Conservation (phyloP, 257 asterid species). For the Forsythia suspensa region DNA sequence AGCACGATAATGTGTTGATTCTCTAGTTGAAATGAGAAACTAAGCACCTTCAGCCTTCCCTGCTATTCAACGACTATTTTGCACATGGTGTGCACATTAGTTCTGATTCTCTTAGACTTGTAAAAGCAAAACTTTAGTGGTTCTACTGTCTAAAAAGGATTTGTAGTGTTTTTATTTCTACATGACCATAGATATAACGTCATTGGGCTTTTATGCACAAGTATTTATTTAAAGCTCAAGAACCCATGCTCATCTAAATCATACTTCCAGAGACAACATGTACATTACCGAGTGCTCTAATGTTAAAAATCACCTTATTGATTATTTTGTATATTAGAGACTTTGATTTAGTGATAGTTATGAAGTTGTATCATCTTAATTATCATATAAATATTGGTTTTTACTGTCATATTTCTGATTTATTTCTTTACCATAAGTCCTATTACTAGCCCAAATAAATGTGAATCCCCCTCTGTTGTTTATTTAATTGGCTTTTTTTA, state of each 20-base stretch:
- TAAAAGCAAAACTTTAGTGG: not conserved
- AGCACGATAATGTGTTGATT: not conserved
- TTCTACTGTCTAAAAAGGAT: not conserved
- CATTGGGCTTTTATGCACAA: not conserved
- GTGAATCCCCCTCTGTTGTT: not conserved
- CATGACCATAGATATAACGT: not conserved
- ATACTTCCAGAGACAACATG: not conserved
- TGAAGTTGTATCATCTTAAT: not conserved
- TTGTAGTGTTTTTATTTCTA: not conserved
- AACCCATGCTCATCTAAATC: not conserved
- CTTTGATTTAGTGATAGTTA: not conserved
- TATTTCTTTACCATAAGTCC: not conserved
- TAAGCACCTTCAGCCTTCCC: not conserved
- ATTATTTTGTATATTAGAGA: not conserved
- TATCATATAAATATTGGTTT: not conserved
- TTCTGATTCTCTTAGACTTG: not conserved
- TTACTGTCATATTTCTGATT: not conserved
- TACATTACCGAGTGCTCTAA: not conserved
- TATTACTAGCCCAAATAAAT: not conserved
- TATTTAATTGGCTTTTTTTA: not conserved
- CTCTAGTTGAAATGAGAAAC: not conserved
- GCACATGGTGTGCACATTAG: not conserved
- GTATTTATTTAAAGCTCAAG: not conserved
- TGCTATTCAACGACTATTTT: not conserved
- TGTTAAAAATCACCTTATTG: not conserved